Evolutionary conservation across 768 basidiomycete species (phyloP), one percentile per base, ranked within the genome.

Genomic region (Lactarius pseudohatsudake): DNA sequence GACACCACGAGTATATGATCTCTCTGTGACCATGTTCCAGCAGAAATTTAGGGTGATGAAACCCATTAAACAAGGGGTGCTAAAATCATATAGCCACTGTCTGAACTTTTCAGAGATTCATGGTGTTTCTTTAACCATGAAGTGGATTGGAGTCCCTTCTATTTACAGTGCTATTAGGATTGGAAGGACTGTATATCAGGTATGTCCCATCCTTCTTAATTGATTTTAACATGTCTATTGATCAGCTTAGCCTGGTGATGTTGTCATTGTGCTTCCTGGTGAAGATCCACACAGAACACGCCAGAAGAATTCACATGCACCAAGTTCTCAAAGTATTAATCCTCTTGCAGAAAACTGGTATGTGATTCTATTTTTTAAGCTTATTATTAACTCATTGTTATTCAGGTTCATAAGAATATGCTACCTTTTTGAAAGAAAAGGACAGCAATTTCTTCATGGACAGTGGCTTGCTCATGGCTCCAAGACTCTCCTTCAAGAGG

Each of bases 401-500:
- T 34, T 15, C 36, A 92, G 90, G 90, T 92, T 92, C 71, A 84
- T 84, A 58, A 81, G 79, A n/a, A 87, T 91, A 50, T 80, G 79
- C 4, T 89, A 86, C 69, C 83, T 92, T 64, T 88, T 82, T 66
- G 82, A 87, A 61, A 74, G 77, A 28, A 62, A 72, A 9, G 75
- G 70, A 11, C 70, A 70, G 61, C 86, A 85, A 72, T 81, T 79
- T 76, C 86, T 89, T 62, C 90, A 92, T 74, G 88, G 82, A 1
- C 87, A 88, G 64, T 92, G 90, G 90, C 80, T 85, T 64, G 76
- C 79, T 9, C 90, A 90, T 76, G 86, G 86, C 11, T 84, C 81
- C 22, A 85, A 87, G 69, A 90, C 88, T 0, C 69, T 88, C 11
- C 77, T 91, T 1, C 86, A 90, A 69, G 86, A 92, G 70, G 81